Evolutionary conservation across 768 basidiomycete species (phyloP), one percentile per base, ranked within the genome.

Genomic region (Sarcodon aspratus): DNA sequence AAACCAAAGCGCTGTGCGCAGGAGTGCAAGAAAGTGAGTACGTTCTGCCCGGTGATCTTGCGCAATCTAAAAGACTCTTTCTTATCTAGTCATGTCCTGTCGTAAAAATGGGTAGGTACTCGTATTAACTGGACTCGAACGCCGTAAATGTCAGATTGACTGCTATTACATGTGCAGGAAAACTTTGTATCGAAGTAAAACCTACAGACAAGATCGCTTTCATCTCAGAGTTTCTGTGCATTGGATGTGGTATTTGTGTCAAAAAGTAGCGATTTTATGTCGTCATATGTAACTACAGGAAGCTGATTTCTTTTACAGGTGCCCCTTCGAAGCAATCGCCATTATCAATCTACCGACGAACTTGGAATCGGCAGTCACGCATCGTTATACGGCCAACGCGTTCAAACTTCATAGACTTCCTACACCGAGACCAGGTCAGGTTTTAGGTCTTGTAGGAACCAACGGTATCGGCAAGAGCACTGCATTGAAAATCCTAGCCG

Each of bases 401-500:
- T 99, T 99, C 80, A 99, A 99, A 68, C 81, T 99, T 3, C 96
- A 98, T 73, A 85, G 96, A 46, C 77, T 99, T 42, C 96, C 96
- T 35, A 97, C 93, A 33, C 96, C 96, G 34, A 75, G 96, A 50
- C 94, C 96, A 0, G 96, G 96, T 4, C 96, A 98, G 67, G 96
- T 99, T 3, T 76, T 99, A n/a, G 96, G 96, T 54, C 78, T 99
- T 36, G 96, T 98, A 15, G 96, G 96, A 33, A 97, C 95, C 1
- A 99, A 99, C 67, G 96, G 96, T 81, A 99, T 98, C 55, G 96
- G 96, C 48, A 99, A 99, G 73, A 93, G 89, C 57, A 99, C 96
- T 0, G 96, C 96, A 6, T 72, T 99, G 50, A 98, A 98, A 69
- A 87, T 99, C 51, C 70, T 99, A 32, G 92, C 93, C 12, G 96